Percentiles rank a stretch among this genome's conserved stretches.
Conservation (phyloP, 345 rosid species). For the Geranium brycei region DNA sequence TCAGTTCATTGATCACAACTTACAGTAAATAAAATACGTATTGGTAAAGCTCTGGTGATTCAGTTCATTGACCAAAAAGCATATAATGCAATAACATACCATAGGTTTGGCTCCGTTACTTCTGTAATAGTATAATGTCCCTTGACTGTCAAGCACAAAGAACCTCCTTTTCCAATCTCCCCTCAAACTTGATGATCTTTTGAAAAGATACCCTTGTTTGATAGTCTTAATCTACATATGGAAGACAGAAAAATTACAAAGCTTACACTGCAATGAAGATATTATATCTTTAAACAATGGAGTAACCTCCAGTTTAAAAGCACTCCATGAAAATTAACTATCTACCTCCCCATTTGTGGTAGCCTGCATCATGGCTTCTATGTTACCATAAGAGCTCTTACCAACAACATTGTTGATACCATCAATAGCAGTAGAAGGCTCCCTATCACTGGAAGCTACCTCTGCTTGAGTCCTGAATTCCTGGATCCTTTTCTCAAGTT, state of each 20-base stretch:
- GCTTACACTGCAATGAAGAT: not conserved
- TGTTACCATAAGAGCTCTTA: conserved; percentile 29
- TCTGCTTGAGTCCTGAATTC: conserved; percentile 83
- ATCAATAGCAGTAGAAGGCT: conserved; percentile 30
- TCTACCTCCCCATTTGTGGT: conserved; percentile 56
- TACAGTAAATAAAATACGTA: not conserved
- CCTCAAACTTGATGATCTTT: conserved; percentile 57
- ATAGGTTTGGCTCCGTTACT: conserved; percentile 43
- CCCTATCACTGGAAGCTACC: conserved; percentile 32
- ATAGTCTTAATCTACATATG: conserved; percentile 36
- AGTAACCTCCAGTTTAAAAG: too few species aligned
- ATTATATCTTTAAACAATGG: not conserved
- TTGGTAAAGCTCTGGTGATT: not conserved
- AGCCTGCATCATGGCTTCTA: conserved; percentile 40
- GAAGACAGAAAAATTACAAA: conserved; percentile 3
- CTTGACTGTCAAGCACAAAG: conserved; percentile 75
- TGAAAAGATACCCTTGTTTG: conserved; percentile 73
- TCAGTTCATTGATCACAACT: too few species aligned
- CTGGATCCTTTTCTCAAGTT: conserved; percentile 76
- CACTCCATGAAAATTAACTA: conserved; percentile 3
- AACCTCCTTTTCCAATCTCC: conserved; percentile 84
- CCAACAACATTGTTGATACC: conserved; percentile 26
- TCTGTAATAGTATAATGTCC: conserved; percentile 60
- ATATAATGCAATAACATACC: conserved; percentile 26
- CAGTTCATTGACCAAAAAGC: not conserved